Evolutionary conservation across 2,329 filamentous ascomycete species (phyloP).

Genomic region (Ceratocystis harringtonii): DNA sequence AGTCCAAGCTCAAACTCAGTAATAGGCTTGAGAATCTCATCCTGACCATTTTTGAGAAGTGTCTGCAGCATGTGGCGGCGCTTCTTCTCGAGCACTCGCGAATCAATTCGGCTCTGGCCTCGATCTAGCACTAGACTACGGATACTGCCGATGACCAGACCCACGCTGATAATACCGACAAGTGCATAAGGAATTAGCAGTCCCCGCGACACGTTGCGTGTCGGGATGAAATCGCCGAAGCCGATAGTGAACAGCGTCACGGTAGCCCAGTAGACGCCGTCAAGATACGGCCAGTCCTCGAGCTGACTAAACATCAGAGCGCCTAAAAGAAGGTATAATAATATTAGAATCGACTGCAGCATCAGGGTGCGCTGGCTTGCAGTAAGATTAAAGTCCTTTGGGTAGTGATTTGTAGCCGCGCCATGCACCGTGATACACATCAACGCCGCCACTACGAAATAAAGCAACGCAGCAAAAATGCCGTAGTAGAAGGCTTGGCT

Average conservation of each 20-base stretch:
- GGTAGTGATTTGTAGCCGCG: slow-evolving; percentile 54
- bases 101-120: slow-evolving; percentile 37
- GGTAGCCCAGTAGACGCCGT: slow-evolving; percentile 67
- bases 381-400: slow-evolving; percentile 63
- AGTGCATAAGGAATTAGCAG: slow-evolving; percentile 74
- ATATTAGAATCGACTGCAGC: slow-evolving; percentile 74
- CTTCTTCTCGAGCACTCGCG: slow-evolving; percentile 45
- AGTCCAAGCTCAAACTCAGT: background rate
- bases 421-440: slow-evolving; percentile 69
- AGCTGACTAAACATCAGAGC: slow-evolving; percentile 59
- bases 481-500: slow-evolving; percentile 82
- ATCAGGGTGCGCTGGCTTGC: slow-evolving; percentile 75
- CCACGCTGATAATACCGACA: slow-evolving; percentile 68
- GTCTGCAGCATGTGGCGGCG: slow-evolving; percentile 33
- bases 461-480: slow-evolving; percentile 62
- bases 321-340: slow-evolving; percentile 66
- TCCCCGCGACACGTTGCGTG: slow-evolving; percentile 44
- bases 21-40: slow-evolving; percentile 37
- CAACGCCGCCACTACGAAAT: slow-evolving; percentile 62
- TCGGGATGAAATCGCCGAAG: slow-evolving; percentile 40
- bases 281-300: slow-evolving; percentile 61
- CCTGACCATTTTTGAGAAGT: slow-evolving; percentile 32
- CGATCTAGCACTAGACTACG: slow-evolving; percentile 48
- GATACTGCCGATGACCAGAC: slow-evolving; percentile 69
- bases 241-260: slow-evolving; percentile 53